Evolutionary conservation across 257 asterid species (phyloP).

Genomic region (Capsicum pubescens): DNA sequence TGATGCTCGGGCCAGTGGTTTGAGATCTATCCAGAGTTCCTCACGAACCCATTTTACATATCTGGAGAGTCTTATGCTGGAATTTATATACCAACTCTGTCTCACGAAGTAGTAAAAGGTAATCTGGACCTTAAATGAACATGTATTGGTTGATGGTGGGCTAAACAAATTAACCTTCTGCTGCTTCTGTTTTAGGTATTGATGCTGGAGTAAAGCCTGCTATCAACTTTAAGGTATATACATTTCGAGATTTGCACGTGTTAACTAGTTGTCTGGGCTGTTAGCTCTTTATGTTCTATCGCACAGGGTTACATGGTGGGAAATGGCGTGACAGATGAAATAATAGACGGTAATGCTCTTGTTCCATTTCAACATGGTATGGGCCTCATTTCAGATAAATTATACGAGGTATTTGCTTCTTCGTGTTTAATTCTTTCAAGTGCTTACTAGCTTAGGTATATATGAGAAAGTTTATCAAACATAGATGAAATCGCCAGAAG

Average conservation of each 20-base stretch:
- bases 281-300: conserved; percentile 32
- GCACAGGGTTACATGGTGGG: conserved; percentile 97
- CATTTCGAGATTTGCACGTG: conserved; percentile 19
- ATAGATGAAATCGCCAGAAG: neutral
- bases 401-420: conserved; percentile 60
- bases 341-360: conserved; percentile 85
- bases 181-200: conserved; percentile 53
- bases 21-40: conserved; percentile 81
- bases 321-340: conserved; percentile 85
- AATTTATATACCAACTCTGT: conserved; percentile 87
- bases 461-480: neutral
- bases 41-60: conserved; percentile 73
- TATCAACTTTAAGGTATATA: conserved; percentile 79
- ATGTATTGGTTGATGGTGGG: neutral
- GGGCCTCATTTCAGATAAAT: conserved; percentile 90
- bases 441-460: neutral
- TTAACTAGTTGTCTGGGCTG: neutral
- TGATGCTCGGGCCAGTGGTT: conserved; percentile 72
- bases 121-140: conserved; percentile 24
- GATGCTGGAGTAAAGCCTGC: conserved; percentile 69
- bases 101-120: conserved; percentile 84
- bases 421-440: neutral
- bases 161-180: neutral
- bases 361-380: conserved; percentile 94
- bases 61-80: conserved; percentile 98